Evolutionary conservation across 768 basidiomycete genomes (phyloP).

Genomic region (Termitomyces eurrhizus): DNA sequence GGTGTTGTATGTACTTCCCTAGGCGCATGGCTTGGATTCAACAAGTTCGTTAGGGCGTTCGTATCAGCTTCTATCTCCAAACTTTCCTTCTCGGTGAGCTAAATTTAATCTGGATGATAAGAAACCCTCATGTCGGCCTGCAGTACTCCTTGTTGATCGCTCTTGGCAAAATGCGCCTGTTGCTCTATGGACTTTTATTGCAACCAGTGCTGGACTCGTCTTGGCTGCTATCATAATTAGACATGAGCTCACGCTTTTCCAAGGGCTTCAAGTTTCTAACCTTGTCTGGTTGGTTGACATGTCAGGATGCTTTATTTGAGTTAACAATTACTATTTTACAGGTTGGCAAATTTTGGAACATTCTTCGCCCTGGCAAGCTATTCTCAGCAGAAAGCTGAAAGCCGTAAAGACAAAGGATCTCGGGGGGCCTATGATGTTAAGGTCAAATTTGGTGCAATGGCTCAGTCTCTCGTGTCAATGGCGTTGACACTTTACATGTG

Average conservation of each 20-base stretch:
- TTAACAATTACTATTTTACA: conserved; percentile 3
- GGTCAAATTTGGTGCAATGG: conserved; percentile 35
- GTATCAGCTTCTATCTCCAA: conserved; percentile 29
- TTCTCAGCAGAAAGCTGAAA: conserved; percentile 32
- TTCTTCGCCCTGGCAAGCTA: conserved; percentile 38
- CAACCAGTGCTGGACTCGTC: conserved; percentile 35
- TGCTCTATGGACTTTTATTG: conserved; percentile 40
- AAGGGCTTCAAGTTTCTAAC: conserved; percentile 38
- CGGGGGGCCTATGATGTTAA: conserved; percentile 23
- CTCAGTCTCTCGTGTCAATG: conserved; percentile 36
- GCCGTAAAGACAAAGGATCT: conserved; percentile 4
- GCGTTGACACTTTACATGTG: conserved; percentile 34
- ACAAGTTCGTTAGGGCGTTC: conserved; percentile 25
- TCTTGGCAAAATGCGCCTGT: conserved; percentile 36
- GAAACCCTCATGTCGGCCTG: neutral
- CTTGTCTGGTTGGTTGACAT: conserved; percentile 31
- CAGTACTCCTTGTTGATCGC: conserved; percentile 37
- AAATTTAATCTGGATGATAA: neutral
- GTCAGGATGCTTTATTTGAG: neutral
- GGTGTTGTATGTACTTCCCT: conserved; percentile 22
- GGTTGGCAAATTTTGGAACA: conserved; percentile 40
- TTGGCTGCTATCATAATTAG: conserved; percentile 34
- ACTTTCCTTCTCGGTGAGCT: conserved; percentile 22
- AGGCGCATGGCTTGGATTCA: neutral
- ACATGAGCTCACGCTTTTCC: conserved; percentile 30